Evolutionary conservation across 2,329 filamentous ascomycete species (phyloP), one percentile per base, ranked within the genome.

Genomic region (Chaetomium sp.): DNA sequence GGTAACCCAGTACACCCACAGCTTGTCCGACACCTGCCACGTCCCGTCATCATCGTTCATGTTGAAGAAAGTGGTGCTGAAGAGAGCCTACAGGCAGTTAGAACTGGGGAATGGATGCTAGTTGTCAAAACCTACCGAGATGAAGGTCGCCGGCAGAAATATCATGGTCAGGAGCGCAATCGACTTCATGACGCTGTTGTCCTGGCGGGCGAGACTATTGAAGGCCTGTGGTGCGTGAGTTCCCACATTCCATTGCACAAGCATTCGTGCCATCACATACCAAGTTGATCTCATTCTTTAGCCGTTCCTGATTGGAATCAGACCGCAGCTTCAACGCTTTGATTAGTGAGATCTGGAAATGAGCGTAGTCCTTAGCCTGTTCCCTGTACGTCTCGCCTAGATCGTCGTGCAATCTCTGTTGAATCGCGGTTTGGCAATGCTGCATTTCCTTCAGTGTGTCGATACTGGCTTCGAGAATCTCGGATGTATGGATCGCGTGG

Each of bases 31-130:
- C 4, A 69, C 64, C 31, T 59, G 31, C 68, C 68, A 70, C 4
- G 31, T 42, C 13, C 64, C 57, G 25, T 65, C 50, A 1, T 70
- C 62, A 19, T 60, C 64, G n/a, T 35, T 19, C 9, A 35, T 67
- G 16, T 42, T 62, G 57, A 69, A 70, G 55, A 70, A 70, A 0
- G 66, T 69, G 21, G 69, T 70, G 62, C 69, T 70, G 62, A 70
- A 70, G 45, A 70, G 25, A 16, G 69, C 65, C 69, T 70, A 31
- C 1, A 4, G 33, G 51, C 9, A 16, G 45, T 64, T 16, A 56
- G 51, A 38, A 23, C 1, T 3, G 3, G 23, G 29, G 21, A 42
- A 5, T 8, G 1, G 4, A 19, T 16, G n/a, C 4, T 31, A 3
- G 23, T 9, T 33, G 27, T 13, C 7, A 38, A 31, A 2, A 45